Percentiles rank a stretch among this genome's conserved stretches.
phyloP scores from a whole-genome alignment of 2,329 filamentous ascomycete species.

The Escovopsis sp. region DNA sequence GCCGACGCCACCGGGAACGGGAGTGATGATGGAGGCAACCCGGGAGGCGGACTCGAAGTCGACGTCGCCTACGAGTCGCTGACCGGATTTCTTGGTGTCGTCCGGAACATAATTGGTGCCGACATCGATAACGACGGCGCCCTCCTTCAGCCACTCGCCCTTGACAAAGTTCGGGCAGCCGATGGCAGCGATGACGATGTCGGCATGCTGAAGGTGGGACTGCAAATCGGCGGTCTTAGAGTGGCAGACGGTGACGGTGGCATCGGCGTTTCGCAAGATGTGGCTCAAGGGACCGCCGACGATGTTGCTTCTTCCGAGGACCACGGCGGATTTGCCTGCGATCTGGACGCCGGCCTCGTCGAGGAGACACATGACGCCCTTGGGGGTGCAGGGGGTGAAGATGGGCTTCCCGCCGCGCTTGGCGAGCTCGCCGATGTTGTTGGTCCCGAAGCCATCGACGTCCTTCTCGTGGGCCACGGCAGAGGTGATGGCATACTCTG shows the following conservation, averaged over 20 bases:
- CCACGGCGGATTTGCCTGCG: slow-evolving; percentile 82
- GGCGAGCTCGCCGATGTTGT: slow-evolving; percentile 91
- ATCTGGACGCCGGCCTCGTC: slow-evolving; percentile 70
- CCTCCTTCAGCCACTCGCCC: slow-evolving; percentile 89
- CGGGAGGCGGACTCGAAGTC: slow-evolving; percentile 74
- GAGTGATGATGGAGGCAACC: slow-evolving; percentile 86
- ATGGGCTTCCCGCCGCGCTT: slow-evolving; percentile 83
- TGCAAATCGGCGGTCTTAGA: slow-evolving; percentile 66
- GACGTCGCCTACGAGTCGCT: slow-evolving; percentile 87
- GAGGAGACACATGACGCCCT: slow-evolving; percentile 90
- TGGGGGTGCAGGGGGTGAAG: slow-evolving; percentile 90
- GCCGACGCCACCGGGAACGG: slow-evolving; percentile 89
- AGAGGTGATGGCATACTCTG: slow-evolving; percentile 80
- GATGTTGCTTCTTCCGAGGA: slow-evolving; percentile 90
- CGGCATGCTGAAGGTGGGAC: slow-evolving; percentile 63
- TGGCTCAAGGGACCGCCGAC: slow-evolving; percentile 96
- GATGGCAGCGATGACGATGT: slow-evolving; percentile 85
- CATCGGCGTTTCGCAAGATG: slow-evolving; percentile 85
- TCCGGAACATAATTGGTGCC: slow-evolving; percentile 94
- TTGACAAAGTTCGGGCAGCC: slow-evolving; percentile 78
- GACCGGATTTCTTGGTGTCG: slow-evolving; percentile 75
- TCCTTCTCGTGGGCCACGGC: slow-evolving; percentile 89
- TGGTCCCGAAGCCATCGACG: slow-evolving; percentile 89
- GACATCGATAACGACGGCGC: slow-evolving; percentile 92
- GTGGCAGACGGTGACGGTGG: slow-evolving; percentile 93